Evolutionary conservation across 2,329 filamentous ascomycete species (phyloP).

Genomic region (Didymosphaeria variabile): DNA sequence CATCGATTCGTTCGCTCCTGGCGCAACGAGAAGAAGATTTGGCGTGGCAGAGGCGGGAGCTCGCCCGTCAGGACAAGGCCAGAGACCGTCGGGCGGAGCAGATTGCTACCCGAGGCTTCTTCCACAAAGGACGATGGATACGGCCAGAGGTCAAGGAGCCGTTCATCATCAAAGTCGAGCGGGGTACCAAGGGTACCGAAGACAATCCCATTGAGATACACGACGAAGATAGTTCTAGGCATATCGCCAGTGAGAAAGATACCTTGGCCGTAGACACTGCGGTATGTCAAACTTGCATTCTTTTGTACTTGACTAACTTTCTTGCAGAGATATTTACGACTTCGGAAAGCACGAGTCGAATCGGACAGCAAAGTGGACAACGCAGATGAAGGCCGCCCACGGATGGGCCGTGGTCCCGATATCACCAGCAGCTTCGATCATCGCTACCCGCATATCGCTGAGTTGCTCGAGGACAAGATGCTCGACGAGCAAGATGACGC

Average conservation of each 20-base stretch:
- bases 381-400: neutral
- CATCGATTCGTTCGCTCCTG: neutral
- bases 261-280: too few species aligned
- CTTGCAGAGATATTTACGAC: neutral
- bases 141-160: neutral
- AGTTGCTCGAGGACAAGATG: neutral
- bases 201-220: neutral
- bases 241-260: too few species aligned
- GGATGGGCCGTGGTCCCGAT: neutral
- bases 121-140: neutral
- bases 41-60: neutral
- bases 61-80: neutral
- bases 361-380: neutral
- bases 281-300: too few species aligned
- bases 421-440: neutral
- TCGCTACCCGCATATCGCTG: neutral
- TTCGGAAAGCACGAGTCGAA: too few species aligned
- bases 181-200: neutral
- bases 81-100: neutral
- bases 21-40: neutral
- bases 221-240: neutral
- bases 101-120: neutral
- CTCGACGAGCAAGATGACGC: neutral
- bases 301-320: neutral
- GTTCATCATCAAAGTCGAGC: neutral